These are phyloP conservation scores for Russula earlei DNA, from an alignment of 768 basidiomycete genomes.

Conservation along the genomic window DNA sequence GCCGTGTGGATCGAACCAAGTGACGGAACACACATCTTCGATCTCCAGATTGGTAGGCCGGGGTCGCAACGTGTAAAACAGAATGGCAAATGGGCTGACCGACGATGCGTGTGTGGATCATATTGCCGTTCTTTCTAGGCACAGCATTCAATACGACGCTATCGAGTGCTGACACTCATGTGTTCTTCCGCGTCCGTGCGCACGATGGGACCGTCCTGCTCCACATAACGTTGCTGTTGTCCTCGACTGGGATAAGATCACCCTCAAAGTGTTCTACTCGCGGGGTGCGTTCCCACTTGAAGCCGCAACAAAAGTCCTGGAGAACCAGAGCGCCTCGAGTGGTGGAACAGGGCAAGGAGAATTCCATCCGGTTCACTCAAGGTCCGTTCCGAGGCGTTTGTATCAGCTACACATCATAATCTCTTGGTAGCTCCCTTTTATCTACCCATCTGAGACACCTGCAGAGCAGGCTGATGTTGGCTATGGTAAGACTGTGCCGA, in stretches of 20 bases:
- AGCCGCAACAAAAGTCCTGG: conserved; percentile 34
- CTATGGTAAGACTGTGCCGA: conserved; percentile 18
- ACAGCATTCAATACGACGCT: conserved; percentile 49
- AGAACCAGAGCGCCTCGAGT: conserved; percentile 32
- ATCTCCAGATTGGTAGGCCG: conserved; percentile 34
- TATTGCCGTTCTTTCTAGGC: conserved; percentile 27
- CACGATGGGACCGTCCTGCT: conserved; percentile 46
- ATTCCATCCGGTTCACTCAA: conserved; percentile 55
- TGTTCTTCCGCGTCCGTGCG: conserved; percentile 47
- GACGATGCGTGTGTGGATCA: background rate
- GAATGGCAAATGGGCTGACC: background rate
- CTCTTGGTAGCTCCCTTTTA: conserved; percentile 40
- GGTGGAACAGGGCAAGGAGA: conserved; percentile 46
- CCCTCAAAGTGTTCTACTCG: conserved; percentile 46
- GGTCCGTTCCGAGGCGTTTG: conserved; percentile 26
- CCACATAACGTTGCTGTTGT: conserved; percentile 48
- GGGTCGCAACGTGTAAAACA: background rate
- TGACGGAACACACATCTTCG: conserved; percentile 54
- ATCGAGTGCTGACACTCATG: conserved; percentile 36
- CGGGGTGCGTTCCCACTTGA: conserved; percentile 30
- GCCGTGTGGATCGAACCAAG: conserved; percentile 52
- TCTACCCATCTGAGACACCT: conserved; percentile 36
- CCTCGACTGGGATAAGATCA: conserved; percentile 45
- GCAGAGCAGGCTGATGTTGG: conserved; percentile 41
- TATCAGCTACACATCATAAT: too few species aligned